Evolutionary conservation across 2,329 filamentous ascomycete genomes (phyloP), one percentile per base, ranked within the genome.

Genomic region (Fusarium temperatum): DNA sequence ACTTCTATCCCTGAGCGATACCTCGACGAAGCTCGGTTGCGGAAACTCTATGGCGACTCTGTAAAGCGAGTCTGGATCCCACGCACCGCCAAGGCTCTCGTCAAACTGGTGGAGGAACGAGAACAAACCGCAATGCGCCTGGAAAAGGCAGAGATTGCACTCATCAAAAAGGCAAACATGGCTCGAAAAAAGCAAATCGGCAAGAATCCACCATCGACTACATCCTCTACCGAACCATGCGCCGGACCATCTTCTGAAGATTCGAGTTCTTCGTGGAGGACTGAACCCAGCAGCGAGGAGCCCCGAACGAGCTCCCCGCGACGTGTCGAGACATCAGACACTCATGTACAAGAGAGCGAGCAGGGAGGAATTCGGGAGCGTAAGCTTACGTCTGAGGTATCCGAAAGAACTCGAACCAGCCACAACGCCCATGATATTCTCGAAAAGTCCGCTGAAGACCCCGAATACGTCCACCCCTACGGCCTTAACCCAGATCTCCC

Each of bases 51-150:
- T 78, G 94, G 95, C 35, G 87, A 93, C 30, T 89, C 93, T 20
- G 94, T 97, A 44, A 93, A 93, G 83, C 91, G 92, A 68, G 87
- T 98, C 42, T 98, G 95, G 94, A 90, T 98, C 65, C 91, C 91
- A 3, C 92, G 91, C 20, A 93, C 97, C 68, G 92, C 91, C 22
- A 90, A 92, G 64, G 89, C 95, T 60, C 87, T 98, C 3, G 92
- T 94, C 72, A 90, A 97, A 15, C 86, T 95, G 62, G 94, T 98
- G 45, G 89, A 94, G 77, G 90, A 97, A 74, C 91, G 96, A 45
- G 92, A 98, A 79, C 90, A 93, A 80, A 90, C 90, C 10, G 94
- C 95, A 7, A 90, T 93, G 85, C 92, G 93, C 76, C 88, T 99
- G 10, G 96, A 99, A 81, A 91, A 87, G 71, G 94, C 95, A 35